Percentiles rank a stretch among this genome's conserved stretches.
Evolutionary conservation across 352 stramenopile species (phyloP).

Genomic region (Pythium plurisporium): DNA sequence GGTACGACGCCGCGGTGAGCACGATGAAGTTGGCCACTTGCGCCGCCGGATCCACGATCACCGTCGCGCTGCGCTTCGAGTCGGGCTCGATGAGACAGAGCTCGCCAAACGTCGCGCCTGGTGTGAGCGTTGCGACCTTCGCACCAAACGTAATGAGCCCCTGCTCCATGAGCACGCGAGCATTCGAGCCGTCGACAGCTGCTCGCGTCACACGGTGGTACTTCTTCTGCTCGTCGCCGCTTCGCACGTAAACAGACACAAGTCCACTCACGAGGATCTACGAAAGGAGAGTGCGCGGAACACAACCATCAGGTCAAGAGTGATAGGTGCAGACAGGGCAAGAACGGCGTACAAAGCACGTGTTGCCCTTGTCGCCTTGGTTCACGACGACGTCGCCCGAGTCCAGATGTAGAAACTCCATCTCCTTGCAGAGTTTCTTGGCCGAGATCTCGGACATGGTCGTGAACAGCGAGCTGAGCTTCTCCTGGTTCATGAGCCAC

Average conservation of each 20-base stretch:
- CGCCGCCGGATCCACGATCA: slow-evolving; percentile 62
- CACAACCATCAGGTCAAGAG: background rate
- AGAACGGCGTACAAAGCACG: slow-evolving; percentile 58
- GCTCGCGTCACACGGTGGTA: slow-evolving; percentile 48
- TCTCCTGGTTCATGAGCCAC: slow-evolving; percentile 86
- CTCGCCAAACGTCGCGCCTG: slow-evolving; percentile 78
- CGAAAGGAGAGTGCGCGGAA: background rate
- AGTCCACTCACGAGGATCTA: slow-evolving; percentile 82
- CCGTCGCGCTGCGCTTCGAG: slow-evolving; percentile 78
- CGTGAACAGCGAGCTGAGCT: slow-evolving; percentile 81
- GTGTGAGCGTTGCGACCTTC: slow-evolving; percentile 71
- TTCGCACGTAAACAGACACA: slow-evolving; percentile 69
- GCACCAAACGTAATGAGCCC: slow-evolving; percentile 39
- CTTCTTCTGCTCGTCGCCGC: slow-evolving; percentile 59
- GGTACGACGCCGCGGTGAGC: slow-evolving; percentile 72
- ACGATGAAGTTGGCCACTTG: slow-evolving; percentile 83
- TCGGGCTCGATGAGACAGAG: slow-evolving; percentile 83
- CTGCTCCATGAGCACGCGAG: slow-evolving; percentile 38
- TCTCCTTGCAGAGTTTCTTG: slow-evolving; percentile 84
- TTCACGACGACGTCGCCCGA: slow-evolving; percentile 72
- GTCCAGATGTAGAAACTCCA: slow-evolving; percentile 76
- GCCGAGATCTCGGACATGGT: slow-evolving; percentile 82
- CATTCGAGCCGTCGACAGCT: slow-evolving; percentile 37
- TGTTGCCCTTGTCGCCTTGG: slow-evolving; percentile 81
- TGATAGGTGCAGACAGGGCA: background rate